Evolutionary conservation across 345 rosid genomes (phyloP).

Genomic region (Sonneratia alba): DNA sequence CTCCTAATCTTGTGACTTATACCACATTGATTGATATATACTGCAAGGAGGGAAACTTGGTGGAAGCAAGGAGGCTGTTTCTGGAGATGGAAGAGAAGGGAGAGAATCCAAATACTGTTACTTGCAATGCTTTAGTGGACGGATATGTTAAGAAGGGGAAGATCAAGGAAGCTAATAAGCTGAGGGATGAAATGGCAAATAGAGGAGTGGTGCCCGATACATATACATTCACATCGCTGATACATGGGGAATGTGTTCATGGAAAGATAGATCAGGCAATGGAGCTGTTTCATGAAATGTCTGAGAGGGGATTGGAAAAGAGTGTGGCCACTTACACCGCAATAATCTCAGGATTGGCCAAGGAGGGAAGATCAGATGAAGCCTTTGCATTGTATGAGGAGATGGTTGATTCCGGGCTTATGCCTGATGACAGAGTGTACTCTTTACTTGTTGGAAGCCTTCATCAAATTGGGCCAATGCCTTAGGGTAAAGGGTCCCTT

Average conservation of each 20-base stretch:
- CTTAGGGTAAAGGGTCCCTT: not conserved
- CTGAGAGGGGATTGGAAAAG: conserved; percentile 35
- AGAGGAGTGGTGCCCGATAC: conserved; percentile 40
- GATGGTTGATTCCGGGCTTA: conserved; percentile 47
- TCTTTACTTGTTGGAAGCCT: conserved; percentile 63
- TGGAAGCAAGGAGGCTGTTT: conserved; percentile 61
- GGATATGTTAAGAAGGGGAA: conserved; percentile 60
- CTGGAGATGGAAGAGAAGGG: conserved; percentile 50
- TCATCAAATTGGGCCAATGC: conserved; percentile 21
- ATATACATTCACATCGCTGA: conserved; percentile 65
- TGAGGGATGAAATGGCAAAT: conserved; percentile 48
- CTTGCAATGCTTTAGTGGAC: conserved; percentile 62
- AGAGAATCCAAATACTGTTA: conserved; percentile 35
- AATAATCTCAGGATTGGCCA: conserved; percentile 59
- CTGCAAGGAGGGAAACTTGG: conserved; percentile 74
- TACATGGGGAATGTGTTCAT: conserved; percentile 64
- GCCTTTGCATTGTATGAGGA: conserved; percentile 67
- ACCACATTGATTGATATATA: conserved; percentile 63
- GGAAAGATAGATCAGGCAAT: conserved; percentile 59
- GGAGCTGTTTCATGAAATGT: conserved; percentile 49
- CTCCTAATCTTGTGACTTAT: conserved; percentile 44
- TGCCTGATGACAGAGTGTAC: conserved; percentile 60
- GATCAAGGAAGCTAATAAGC: conserved; percentile 49
- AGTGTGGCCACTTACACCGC: conserved; percentile 47
- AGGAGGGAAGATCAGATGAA: conserved; percentile 69